Evolutionary conservation across 208 protist genomes (phyloP), one percentile per base, ranked within the genome.

Genomic region (Leishmania guyanensis): DNA sequence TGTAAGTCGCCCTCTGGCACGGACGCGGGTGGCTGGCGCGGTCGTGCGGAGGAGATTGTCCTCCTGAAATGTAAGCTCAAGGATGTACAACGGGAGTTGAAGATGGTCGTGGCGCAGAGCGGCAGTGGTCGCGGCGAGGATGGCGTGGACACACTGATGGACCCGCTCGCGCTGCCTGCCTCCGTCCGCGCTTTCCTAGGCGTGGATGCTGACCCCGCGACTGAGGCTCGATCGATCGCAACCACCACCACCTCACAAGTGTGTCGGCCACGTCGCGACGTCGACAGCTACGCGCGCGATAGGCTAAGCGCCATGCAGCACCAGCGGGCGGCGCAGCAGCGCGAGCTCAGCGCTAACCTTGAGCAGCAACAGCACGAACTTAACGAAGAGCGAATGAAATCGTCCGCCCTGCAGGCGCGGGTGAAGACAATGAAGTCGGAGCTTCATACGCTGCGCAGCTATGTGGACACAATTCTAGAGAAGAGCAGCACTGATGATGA

Each of bases 401-500:
- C 82, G 20, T 78, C 84, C 0, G 91, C 93, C 0, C 81, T 90
- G 64, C 84, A 90, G 80, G 91, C 93, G 9, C 90, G 93, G 8
- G 75, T 90, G 29, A 78, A 77, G 65, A 93, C 84, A 58, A 81
- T 97, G 48, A 90, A 95, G 80, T 70, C 77, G 2, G 86, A 94
- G 54, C 88, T 91, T n/a, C 78, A 84, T n/a, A 87, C 90, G n/a
- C 86, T 94, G 51, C 89, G 90, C 3, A 65, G 77, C 36, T 81
- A 93, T 65, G 84, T 95, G 39, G 84, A 92, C 48, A 85, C 83
- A 0, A 86, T 97, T 43, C 70, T 97, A 6, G 83, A 88, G 12
- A 97, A 97, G 86, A 95, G 90, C 73, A 76, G 77, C 53, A 90
- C 85, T 5, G 93, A 95, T 75, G 92, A 97, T 74, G 87, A 87